Evolutionary conservation across 768 basidiomycete genomes (phyloP), one percentile per base, ranked within the genome.

Genomic region (Mycena olivaceomarginata): DNA sequence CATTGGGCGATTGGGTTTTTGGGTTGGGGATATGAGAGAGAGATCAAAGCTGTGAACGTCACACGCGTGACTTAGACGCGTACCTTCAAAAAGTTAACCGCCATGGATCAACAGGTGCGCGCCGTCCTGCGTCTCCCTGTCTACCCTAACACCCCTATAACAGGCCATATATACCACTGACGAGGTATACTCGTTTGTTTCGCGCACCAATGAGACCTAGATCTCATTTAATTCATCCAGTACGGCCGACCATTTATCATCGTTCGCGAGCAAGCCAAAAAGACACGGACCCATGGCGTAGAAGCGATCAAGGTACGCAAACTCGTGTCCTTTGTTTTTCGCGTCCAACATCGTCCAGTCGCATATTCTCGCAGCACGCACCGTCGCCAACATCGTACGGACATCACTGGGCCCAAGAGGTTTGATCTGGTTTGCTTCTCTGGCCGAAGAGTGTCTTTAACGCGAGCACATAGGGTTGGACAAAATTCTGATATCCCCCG

Each of bases 221-320:
- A 57, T 25, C 67, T 72, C 25, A 71, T 46, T 51, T 82, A 80
- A 77, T 85, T 31, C 5, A 9, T 79, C 10, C 80, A 98, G 96
- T 97, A 96, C 85, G 97, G 98, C 60, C 90, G 98, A 56, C 98
- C 97, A n/a, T 99, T 99, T 85, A 98, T 99, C 84, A 98, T 99
- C 87, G 90, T 99, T 73, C 92, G 97, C 41, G 98, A 99, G 82
- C 98, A 99, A 85, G 93, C 89, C 71, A 98, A 86, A 89, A 98
- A 97, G 90, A 98, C 96, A 13, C 92, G 98, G 81, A 92, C 91
- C 40, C 97, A 99, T 87, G 98, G 98, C 67, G 85, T 94, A 77
- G 96, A 98, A 86, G 98, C 98, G 80, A 98, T 99, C 89, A 98
- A 98, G 91, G 97, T 96, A 43, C 56, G 87, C 82, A 18, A n/a